Evolutionary conservation across 2,329 filamentous ascomycete species (phyloP).

Genomic region (Scortechinia acanthostroma): DNA sequence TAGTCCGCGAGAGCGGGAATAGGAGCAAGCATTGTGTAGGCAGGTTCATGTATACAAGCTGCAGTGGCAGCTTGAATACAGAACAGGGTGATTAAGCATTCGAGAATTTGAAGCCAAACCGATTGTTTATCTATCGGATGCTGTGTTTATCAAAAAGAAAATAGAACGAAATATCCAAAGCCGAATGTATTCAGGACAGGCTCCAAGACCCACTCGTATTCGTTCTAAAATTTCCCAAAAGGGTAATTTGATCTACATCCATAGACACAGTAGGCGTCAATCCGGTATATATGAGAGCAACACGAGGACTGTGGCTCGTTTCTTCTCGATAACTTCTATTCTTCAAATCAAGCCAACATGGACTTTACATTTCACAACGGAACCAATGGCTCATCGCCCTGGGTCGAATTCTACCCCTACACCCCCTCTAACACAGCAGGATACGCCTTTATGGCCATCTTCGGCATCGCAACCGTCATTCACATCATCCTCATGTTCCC

Average conservation of each 20-base stretch:
- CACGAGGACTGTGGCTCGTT: neutral
- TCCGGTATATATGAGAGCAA: neutral
- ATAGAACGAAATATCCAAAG: too few relatives aligned
- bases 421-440: conserved; percentile 20
- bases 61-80: too few relatives aligned
- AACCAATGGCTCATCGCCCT: conserved; percentile 16
- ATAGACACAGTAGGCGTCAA: neutral
- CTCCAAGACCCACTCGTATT: conserved; percentile 12
- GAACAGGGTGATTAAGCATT: too few relatives aligned
- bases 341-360: conserved; percentile 9
- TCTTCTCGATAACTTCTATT: too few relatives aligned
- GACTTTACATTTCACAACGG: conserved; percentile 19
- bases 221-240: conserved; percentile 14
- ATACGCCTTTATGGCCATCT: conserved; percentile 22
- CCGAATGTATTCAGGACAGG: too few relatives aligned
- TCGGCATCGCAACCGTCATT: conserved; percentile 15
- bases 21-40: conserved; percentile 46
- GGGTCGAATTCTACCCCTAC: conserved; percentile 24
- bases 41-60: too few relatives aligned
- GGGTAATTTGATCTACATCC: conserved; percentile 7
- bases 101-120: too few relatives aligned
- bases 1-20: conserved; percentile 68
- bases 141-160: too few relatives aligned
- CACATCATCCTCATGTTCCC: conserved; percentile 20
- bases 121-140: too few relatives aligned